Evolutionary conservation across 78 protist species (phyloP).

Genomic region (Anaeramoeba ignava): DNA sequence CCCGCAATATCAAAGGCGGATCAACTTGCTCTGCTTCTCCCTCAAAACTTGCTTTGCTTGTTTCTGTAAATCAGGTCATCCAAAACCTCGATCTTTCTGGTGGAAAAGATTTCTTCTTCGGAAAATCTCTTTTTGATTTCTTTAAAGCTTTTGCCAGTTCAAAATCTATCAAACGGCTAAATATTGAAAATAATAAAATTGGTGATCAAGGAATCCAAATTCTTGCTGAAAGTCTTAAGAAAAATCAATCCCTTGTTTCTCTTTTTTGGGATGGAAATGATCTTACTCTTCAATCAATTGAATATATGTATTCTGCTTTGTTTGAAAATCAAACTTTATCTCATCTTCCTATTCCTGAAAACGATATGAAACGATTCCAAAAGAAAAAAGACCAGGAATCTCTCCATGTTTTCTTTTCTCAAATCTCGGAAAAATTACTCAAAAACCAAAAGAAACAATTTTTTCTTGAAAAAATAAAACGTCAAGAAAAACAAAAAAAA

Average conservation of each 20-base stretch:
- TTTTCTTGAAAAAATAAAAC: too few relatives aligned
- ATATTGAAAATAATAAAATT: not conserved
- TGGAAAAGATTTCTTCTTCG: not conserved
- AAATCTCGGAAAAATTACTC: too few relatives aligned
- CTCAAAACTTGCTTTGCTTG: not conserved
- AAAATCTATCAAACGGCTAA: not conserved
- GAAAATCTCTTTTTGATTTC: not conserved
- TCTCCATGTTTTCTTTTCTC: too few relatives aligned
- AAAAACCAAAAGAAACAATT: too few relatives aligned
- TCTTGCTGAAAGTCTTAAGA: not conserved
- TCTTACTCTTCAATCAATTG: too few relatives aligned
- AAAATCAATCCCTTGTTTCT: not conserved
- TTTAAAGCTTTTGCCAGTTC: not conserved
- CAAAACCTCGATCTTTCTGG: not conserved
- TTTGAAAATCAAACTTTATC: too few relatives aligned
- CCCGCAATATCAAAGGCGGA: not conserved
- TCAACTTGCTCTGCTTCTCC: not conserved
- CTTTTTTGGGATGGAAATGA: too few relatives aligned
- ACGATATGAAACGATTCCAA: too few relatives aligned
- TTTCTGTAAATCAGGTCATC: not conserved
- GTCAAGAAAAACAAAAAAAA: too few relatives aligned
- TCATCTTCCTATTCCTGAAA: too few relatives aligned
- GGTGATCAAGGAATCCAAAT: not conserved
- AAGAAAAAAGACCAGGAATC: too few relatives aligned
- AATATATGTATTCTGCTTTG: too few relatives aligned